Evolutionary conservation across 2,329 filamentous ascomycete genomes (phyloP), one percentile per base, ranked within the genome.

Genomic region (Fusarium sp.): DNA sequence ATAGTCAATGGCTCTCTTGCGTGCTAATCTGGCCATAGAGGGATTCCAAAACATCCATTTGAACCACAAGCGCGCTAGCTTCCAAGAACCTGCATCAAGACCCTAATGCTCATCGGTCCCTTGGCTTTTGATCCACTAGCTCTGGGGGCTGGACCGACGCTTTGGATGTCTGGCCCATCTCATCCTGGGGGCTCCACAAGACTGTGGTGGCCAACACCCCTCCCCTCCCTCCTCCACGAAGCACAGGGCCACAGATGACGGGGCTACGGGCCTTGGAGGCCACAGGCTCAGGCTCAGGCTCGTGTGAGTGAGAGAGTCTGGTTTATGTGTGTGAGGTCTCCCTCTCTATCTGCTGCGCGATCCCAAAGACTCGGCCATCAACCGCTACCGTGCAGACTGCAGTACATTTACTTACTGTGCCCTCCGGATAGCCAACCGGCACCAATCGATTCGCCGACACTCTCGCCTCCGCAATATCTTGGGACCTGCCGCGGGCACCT

Each of bases 381-480:
- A 57, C 67, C 67, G 49, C 58, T 58, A 60, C 67, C 42, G 44
- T 37, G 34, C 34, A 37, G 49, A 28, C 28, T 58, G 18, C 34
- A 37, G 34, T 53, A 64, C 67, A 46, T 41, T 46, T 57, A 64
- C 59, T 64, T 46, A 41, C 64, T 69, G 67, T 71, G 59, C 64
- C 71, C 52, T 67, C 60, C 48, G 62, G 68, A 72, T 69, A 39
- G 45, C 45, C 61, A 70, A 69, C 61, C 66, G 63, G 61, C 63
- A 62, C 59, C 51, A 62, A 62, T 74, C 69, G 66, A 74, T 73
- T 75, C 62, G 72, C 69, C 64, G 70, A 70, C 68, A 64, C 57
- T 66, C 62, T 75, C 73, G 71, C 73, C 73, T 75, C 73, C 73
- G 71, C 73, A 73, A 75, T 75, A 75, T 75, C 73, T 75, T 75